Base-by-base conservation (phyloP, 2,329 filamentous ascomycete genomes). In the Venturia pyrina region DNA sequence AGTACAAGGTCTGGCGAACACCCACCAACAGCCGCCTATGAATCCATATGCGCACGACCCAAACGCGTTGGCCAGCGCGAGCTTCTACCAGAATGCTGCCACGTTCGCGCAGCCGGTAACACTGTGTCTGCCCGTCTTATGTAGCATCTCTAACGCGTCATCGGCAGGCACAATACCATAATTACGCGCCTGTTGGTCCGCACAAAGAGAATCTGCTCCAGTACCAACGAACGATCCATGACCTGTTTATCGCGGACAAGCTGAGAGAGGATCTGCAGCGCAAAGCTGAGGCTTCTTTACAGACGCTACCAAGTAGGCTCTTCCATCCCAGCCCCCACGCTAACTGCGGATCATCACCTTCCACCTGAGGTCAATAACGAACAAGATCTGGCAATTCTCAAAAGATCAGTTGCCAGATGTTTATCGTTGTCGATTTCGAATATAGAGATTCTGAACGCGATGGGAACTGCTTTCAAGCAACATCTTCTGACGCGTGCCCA, bases 181-280 rank as follows among this genome's bases (percentile, higher is more conserved):
- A 96, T 15, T 99, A 99, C 75, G 90, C 91, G 41, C 92, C 93
- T 0, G 84, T 93, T 66, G 91, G 91, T 6, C 87, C 90, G n/a
- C 85, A 92, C 73, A 85, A 87, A 67, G 89, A 93, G 68, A 91
- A 91, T 69, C 81, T 96, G 40, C 82, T 90, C 69, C 87, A 89
- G 2, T 96, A 96, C 73, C 93, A 99, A 74, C 87, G 91, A 67
- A 88, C 89, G 66, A 87, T 90, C 1, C 91, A 96, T 73, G 93
- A 98, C 73, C 90, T 98, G 69, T 99, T 99, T 76, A 84, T 98
- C 53, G 87, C 91, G 0, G 93, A 96, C 72, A 87, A 91, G 67
- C 77, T 96, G 7, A 85, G 95, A 65, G 91, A 97, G 77, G 92
- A 97, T 41, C 79, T 96, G 68, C 91, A 96, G 73, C 91, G 89